phyloP scores from a whole-genome alignment of 345 rosid genomes.

The Aurinia saxatilis region DNA sequence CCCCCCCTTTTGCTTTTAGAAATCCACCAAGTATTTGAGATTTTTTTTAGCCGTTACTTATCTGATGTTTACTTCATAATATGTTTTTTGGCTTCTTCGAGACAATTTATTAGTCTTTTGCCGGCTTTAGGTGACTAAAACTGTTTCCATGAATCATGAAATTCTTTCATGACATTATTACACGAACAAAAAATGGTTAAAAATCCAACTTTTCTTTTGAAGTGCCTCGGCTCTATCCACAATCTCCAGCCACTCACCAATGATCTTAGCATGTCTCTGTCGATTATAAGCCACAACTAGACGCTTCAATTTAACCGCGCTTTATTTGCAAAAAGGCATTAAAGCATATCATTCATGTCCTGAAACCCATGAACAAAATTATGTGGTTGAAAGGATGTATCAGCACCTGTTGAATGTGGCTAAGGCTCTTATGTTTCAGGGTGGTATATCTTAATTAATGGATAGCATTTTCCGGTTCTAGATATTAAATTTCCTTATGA shows the following conservation, averaged over 20 bases:
- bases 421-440: too few species aligned
- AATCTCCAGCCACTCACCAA: constrained; percentile 70
- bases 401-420: too few species aligned
- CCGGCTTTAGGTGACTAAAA: not conserved
- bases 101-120: not conserved
- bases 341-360: too few species aligned
- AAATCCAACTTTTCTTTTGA: constrained; percentile 11
- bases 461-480: too few species aligned
- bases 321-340: too few species aligned
- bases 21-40: constrained; percentile 27
- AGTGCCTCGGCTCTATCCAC: constrained; percentile 88
- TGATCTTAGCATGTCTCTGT: constrained; percentile 68
- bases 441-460: too few species aligned
- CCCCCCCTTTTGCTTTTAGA: constrained; percentile 12
- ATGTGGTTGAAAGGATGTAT: too few species aligned
- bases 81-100: not conserved
- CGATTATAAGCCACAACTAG: constrained; percentile 55
- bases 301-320: constrained; percentile 69
- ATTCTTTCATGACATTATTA: not conserved
- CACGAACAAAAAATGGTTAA: not conserved
- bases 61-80: not conserved
- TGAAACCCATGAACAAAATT: too few species aligned
- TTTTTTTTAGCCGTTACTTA: constrained; percentile 9
- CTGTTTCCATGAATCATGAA: not conserved
- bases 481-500: too few species aligned